phyloP scores from a whole-genome alignment of 495 filamentous ascomycete species.

The Neurospora intermedia region DNA sequence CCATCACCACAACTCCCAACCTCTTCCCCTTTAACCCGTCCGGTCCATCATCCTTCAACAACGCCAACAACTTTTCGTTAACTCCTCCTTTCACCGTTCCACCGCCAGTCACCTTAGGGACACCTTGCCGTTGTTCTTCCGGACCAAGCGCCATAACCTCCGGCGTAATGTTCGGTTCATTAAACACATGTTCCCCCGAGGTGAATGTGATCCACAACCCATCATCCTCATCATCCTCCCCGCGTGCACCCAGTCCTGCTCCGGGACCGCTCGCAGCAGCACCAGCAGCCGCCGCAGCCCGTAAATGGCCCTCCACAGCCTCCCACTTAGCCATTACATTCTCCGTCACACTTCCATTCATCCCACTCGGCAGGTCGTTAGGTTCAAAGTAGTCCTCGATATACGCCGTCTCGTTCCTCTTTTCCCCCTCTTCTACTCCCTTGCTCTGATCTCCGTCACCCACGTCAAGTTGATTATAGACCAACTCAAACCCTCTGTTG shows the following conservation, averaged over 20 bases:
- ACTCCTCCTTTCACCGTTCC: background rate
- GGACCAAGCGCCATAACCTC: conserved; percentile 29
- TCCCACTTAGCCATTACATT: conserved; percentile 64
- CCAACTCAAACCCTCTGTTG: conserved; percentile 38
- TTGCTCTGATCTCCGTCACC: background rate
- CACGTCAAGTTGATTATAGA: conserved; percentile 8
- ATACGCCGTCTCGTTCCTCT: conserved; percentile 53
- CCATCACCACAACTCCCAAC: background rate
- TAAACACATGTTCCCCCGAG: conserved; percentile 31
- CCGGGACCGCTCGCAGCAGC: background rate
- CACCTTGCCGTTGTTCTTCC: background rate
- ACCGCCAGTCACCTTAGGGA: background rate
- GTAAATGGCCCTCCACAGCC: conserved; percentile 55
- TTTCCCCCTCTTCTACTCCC: conserved; percentile 3
- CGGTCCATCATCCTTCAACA: background rate
- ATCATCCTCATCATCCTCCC: conserved; percentile 1
- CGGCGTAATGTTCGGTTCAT: conserved; percentile 34
- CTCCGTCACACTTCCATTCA: conserved; percentile 19
- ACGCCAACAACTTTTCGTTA: background rate
- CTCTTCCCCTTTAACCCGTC: background rate
- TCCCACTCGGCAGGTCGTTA: conserved; percentile 28
- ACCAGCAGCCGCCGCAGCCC: conserved; percentile 38
- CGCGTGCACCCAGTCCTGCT: too few relatives aligned
- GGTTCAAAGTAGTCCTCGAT: conserved; percentile 90
- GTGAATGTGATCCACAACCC: conserved; percentile 42